Evolutionary conservation across 495 filamentous ascomycete genomes (phyloP).

Genomic region (Talaromyces adpressus): DNA sequence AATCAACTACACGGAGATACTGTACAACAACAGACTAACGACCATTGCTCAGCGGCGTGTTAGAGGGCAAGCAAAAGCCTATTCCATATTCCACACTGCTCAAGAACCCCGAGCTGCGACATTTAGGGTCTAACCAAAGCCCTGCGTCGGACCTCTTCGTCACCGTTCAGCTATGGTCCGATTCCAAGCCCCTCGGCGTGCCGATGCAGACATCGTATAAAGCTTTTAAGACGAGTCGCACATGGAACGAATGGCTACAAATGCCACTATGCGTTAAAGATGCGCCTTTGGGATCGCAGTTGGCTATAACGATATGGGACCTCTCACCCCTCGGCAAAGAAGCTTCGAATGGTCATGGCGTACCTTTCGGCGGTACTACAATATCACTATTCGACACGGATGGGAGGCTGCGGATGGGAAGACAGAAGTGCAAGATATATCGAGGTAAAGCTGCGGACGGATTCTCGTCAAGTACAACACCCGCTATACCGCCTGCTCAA

Average conservation of each 20-base stretch:
- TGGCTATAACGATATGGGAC: conserved; percentile 96
- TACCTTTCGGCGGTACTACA: conserved; percentile 93
- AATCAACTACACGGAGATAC: background rate
- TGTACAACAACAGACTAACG: conserved; percentile 9
- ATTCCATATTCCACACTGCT: conserved; percentile 73
- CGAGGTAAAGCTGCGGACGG: conserved; percentile 81
- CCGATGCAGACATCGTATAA: conserved; percentile 90
- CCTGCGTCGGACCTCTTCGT: conserved; percentile 82
- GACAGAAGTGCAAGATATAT: conserved; percentile 85
- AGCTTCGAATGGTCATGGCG: conserved; percentile 60
- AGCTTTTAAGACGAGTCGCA: conserved; percentile 68
- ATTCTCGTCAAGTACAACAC: conserved; percentile 71
- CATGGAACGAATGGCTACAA: conserved; percentile 94
- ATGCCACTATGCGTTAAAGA: conserved; percentile 77
- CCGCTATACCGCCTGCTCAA: conserved; percentile 47
- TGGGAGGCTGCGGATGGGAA: conserved; percentile 79
- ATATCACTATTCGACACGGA: conserved; percentile 85
- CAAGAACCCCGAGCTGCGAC: conserved; percentile 67
- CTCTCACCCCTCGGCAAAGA: conserved; percentile 68
- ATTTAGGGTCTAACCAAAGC: conserved; percentile 74
- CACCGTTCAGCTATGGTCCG: conserved; percentile 89
- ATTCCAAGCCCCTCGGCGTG: conserved; percentile 89
- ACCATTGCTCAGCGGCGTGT: conserved; percentile 53
- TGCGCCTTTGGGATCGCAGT: conserved; percentile 67
- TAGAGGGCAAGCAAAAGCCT: conserved; percentile 80